phyloP scores from a whole-genome alignment of 495 filamentous ascomycete species.

The Trypethelium eluteriae region DNA sequence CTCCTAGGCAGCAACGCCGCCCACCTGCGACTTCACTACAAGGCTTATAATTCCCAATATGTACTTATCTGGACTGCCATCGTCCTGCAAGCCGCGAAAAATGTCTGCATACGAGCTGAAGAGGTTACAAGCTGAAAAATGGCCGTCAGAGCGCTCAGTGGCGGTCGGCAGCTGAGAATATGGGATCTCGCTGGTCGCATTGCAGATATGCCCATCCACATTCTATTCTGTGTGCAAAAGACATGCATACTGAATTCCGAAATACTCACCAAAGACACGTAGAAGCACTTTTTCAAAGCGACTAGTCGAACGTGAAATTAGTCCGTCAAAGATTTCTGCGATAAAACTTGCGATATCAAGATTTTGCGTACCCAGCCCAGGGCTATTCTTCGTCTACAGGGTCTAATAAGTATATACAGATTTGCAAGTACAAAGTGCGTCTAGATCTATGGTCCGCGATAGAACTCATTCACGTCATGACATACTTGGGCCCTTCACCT shows the following conservation, averaged over 20 bases:
- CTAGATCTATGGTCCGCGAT: background rate
- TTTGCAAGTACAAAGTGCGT: background rate
- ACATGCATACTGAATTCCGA: too few relatives aligned
- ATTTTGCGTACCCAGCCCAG: too few relatives aligned
- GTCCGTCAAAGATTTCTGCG: too few relatives aligned
- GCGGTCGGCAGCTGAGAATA: too few relatives aligned
- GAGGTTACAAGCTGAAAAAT: background rate
- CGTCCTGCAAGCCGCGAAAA: background rate
- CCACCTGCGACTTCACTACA: background rate
- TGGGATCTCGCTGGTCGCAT: too few relatives aligned
- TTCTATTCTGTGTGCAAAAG: too few relatives aligned
- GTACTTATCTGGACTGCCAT: background rate
- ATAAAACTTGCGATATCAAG: too few relatives aligned
- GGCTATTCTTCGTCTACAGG: too few relatives aligned
- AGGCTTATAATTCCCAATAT: background rate
- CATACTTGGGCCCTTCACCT: conserved; percentile 94
- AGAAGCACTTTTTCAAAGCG: too few relatives aligned
- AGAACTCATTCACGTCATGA: conserved; percentile 58
- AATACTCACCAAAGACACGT: too few relatives aligned
- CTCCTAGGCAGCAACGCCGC: background rate
- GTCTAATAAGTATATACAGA: background rate
- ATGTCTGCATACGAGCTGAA: background rate
- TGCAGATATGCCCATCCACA: too few relatives aligned
- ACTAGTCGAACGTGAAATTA: too few relatives aligned
- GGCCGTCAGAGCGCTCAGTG: background rate